Base-by-base conservation (phyloP, 208 protist species). In the Tritrichomonas musculus region DNA sequence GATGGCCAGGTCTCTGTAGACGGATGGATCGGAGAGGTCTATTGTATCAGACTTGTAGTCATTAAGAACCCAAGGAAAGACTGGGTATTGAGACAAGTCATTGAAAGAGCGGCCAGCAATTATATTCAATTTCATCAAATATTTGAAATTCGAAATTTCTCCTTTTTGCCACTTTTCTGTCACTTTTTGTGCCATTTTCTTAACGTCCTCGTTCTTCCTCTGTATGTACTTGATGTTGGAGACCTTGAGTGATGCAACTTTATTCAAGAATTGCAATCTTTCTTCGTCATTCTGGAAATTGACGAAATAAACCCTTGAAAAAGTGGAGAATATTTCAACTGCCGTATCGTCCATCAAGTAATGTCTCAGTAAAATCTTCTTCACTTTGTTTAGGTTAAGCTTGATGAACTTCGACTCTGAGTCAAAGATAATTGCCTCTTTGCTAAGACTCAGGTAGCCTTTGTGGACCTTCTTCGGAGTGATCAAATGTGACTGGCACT, bases 91-190 rank as follows among this genome's bases (percentile, higher is more conserved):
- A 17, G 97, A 97, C 22, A 99, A 94, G 96, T 99, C 98, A 95
- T 98, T 99, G 93, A 98, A 96, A 0, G 97, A 97, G 41, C 98
- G 96, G 11, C 98, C 98, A n/a, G 98, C 97, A 47, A 99, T 95
- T 0, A 97, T 97, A 95, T 99, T 99, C 36, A 99, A 96, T 80
- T 96, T 96, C 95, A 99, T 97, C 20, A 99, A 95, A 95, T 99
- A 99, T 33, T 99, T 98, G 96, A 99, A 99, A 94, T 99, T 99
- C 0, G 47, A 57, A 14, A 88, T 53, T 39, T 88, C 47, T 20
- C 41, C 41, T 2, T 50, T 88, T n/a, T 39, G 9, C 77, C 77
- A 88, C 41, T 88, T 88, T 1, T 53, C 30, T 11, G 9, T 88
- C 39, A n/a, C 47, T 39, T 88, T 57, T 22, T 33, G 8, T 17